Percentiles rank a stretch among this genome's conserved stretches.
Conservation (phyloP, 371 early-diverging fungal genomes). For the Actinomucor elegans region DNA sequence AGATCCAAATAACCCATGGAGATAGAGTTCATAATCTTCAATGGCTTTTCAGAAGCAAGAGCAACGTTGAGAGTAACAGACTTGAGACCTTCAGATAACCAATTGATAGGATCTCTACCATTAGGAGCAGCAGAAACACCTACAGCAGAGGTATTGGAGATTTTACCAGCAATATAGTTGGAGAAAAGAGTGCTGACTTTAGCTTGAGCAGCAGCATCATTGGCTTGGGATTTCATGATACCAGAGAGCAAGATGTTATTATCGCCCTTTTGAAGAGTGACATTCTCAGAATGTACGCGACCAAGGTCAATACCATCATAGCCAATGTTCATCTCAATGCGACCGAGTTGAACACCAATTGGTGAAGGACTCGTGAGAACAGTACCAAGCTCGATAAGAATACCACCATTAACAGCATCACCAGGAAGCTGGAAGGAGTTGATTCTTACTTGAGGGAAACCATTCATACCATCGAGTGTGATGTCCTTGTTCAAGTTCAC, state of each 20-base stretch:
- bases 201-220: constrained; percentile 39
- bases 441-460: constrained; percentile 57
- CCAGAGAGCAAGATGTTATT: constrained; percentile 58
- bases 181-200: constrained; percentile 57
- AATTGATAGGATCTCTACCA: constrained; percentile 54
- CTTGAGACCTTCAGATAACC: constrained; percentile 61
- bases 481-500: constrained; percentile 41
- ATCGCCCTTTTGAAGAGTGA: constrained; percentile 46
- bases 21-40: constrained; percentile 56
- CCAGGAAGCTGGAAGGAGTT: constrained; percentile 56
- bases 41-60: constrained; percentile 36
- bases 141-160: constrained; percentile 50
- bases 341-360: constrained; percentile 60
- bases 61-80: constrained; percentile 53
- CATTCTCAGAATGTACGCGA: constrained; percentile 44
- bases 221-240: constrained; percentile 45
- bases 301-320: constrained; percentile 55
- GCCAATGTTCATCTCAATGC: constrained; percentile 52
- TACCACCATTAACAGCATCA: constrained; percentile 61
- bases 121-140: constrained; percentile 64
- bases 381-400: constrained; percentile 55
- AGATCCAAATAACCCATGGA: constrained; percentile 57
- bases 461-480: constrained; percentile 49
- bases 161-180: constrained; percentile 51
- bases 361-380: constrained; percentile 60